These are phyloP conservation scores for Basipetospora chlamydospora DNA, from an alignment of 2,329 filamentous ascomycete species.

Conservation along the genomic window DNA sequence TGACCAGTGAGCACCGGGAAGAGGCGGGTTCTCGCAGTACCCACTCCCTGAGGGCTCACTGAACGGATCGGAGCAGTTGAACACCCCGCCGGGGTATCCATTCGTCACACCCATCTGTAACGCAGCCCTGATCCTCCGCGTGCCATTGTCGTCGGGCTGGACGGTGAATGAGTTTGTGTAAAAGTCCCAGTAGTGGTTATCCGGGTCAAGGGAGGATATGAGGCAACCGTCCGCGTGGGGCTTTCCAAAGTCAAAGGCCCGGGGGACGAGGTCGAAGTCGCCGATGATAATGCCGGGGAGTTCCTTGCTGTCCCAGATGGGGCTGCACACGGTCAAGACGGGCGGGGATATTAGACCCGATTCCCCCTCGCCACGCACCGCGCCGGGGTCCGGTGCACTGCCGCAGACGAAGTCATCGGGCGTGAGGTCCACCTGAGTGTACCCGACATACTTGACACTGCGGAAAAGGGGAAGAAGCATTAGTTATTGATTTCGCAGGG, in stretches of 20 bases:
- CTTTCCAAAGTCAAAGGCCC: not conserved
- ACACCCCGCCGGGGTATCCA: not conserved
- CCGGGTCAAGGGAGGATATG: not conserved
- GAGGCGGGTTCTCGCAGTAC: not conserved
- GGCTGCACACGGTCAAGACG: not conserved
- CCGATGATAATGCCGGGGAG: not conserved
- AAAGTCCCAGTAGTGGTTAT: conserved; percentile 1
- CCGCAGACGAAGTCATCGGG: not conserved
- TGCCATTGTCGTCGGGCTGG: not conserved
- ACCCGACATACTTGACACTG: not conserved
- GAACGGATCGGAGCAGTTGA: not conserved
- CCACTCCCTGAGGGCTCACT: not conserved
- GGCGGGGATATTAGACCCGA: no score
- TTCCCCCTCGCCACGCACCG: no score
- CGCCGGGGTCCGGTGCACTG: not conserved
- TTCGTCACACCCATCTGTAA: not conserved
- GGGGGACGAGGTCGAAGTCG: not conserved
- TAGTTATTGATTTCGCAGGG: not conserved
- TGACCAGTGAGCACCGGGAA: not conserved
- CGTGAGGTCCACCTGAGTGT: not conserved
- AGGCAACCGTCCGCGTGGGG: not conserved
- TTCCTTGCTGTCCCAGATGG: not conserved
- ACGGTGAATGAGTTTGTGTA: not conserved
- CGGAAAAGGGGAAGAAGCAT: no score
- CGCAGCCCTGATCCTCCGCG: not conserved